Base-by-base conservation (phyloP, 345 rosid genomes). In the Gossypium rotundifolium region DNA sequence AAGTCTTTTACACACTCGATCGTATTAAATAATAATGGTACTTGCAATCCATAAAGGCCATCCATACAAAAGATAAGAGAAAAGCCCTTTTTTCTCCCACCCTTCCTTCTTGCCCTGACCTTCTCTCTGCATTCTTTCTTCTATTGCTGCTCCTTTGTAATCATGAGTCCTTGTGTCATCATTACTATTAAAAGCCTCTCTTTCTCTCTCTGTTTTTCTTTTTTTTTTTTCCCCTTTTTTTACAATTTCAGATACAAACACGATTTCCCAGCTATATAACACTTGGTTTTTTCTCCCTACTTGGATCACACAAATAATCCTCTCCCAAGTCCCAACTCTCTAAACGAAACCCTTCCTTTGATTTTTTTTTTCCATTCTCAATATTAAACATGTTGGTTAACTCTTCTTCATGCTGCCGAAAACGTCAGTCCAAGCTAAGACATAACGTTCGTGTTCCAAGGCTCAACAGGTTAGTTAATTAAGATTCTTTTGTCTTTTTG, bases 101-200 rank as follows among this genome's bases (percentile, higher is more conserved):
- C 6, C 23, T 55, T 9, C 27, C 23, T 55, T 9, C 60, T 55
- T 55, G 25, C 60, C 9, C 23, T 20, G 12, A 11, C 73, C 74
- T 10, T 77, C 73, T 58, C 70, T 75, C 85, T 75, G 77, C 60
- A 46, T 78, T 85, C 77, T 78, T 80, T 84, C 20, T 17, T 85
- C 83, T 27, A 44, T 83, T 74, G 76, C 79, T 84, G 79, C 85
- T 71, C 88, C 71, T 77, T 76, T 64, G 94, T 85, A 91, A 93
- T 89, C 78, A 89, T 88, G 96, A 85, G 77, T 82, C 84, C 83
- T 80, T 53, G 20, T 71, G 85, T 81, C 89, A 90, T 89, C 91
- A 89, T 89, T 88, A 74, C 93, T 64, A 81, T 81, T 80, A 75
- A 85, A 89, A 79, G 46, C 79, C 48, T 8, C 80, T 79, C 74